phyloP scores from a whole-genome alignment of 176 grass and related monocot genomes.

The Lolium perenne region DNA sequence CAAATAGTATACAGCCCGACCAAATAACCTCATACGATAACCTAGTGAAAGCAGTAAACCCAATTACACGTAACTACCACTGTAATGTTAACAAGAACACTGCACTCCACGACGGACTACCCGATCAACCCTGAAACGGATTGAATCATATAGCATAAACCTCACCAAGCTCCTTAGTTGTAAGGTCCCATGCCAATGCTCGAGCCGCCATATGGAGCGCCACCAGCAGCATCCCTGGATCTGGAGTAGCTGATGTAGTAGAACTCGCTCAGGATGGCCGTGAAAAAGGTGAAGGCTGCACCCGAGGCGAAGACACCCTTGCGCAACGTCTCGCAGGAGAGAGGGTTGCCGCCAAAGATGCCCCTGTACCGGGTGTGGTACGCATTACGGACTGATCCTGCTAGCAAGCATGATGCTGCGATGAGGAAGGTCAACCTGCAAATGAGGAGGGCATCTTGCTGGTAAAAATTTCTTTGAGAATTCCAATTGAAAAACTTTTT shows the following conservation, averaged over 20 bases:
- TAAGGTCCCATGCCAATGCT: constrained; percentile 79
- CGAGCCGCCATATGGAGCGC: constrained; percentile 49
- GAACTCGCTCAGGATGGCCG: constrained; percentile 79
- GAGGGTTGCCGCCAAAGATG: constrained; percentile 28
- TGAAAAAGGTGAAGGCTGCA: constrained; percentile 87
- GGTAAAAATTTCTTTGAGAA: not conserved
- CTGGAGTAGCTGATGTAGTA: constrained; percentile 79
- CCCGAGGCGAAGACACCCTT: constrained; percentile 89
- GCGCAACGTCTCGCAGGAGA: constrained; percentile 84
- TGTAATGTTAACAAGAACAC: constrained; percentile 49
- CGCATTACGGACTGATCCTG: constrained; percentile 79
- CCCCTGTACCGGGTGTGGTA: constrained; percentile 91
- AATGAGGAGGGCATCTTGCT: not conserved
- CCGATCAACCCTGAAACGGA: constrained; percentile 31
- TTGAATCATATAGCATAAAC: not conserved
- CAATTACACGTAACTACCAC: constrained; percentile 59
- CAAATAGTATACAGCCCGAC: constrained; percentile 47
- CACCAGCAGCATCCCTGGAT: constrained; percentile 54
- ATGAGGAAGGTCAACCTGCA: constrained; percentile 82
- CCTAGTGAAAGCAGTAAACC: constrained; percentile 40
- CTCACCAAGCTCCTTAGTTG: constrained; percentile 53
- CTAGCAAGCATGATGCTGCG: constrained; percentile 74
- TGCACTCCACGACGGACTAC: not conserved
- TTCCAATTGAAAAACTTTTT: not conserved
- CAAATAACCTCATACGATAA: constrained; percentile 36